Evolutionary conservation across 805 yeast genomes (phyloP).

Genomic region (Maudiozyma pseudohumilis): DNA sequence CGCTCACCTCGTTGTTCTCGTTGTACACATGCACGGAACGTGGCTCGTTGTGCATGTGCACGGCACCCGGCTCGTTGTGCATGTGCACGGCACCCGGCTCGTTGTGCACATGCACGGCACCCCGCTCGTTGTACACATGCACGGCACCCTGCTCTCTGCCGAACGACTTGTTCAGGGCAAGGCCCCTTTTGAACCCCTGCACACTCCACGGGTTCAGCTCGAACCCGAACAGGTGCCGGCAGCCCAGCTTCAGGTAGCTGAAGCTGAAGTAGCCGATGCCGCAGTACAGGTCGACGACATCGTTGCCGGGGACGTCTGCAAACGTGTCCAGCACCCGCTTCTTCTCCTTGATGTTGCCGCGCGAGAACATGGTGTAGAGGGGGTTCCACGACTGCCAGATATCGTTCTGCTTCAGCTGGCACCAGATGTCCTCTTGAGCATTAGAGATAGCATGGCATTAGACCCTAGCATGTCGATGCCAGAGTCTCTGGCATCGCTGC

Average conservation of each 20-base stretch:
- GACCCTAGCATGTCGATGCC: no score
- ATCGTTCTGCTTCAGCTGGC: conserved; percentile 59
- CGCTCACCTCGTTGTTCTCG: conserved; percentile 52
- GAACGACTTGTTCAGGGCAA: conserved; percentile 33
- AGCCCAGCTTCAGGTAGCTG: conserved; percentile 48
- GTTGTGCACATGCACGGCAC: neutral
- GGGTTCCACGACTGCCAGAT: conserved; percentile 81
- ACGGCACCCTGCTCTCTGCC: conserved; percentile 7
- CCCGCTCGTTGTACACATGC: no score
- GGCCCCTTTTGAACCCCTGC: conserved; percentile 55
- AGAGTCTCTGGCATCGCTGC: neutral
- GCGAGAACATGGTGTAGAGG: conserved; percentile 70
- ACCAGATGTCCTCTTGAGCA: conserved; percentile 59
- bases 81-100: neutral
- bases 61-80: neutral
- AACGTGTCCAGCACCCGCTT: conserved; percentile 45
- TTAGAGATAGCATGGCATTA: no score
- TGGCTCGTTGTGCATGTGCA: neutral
- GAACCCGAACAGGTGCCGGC: conserved; percentile 57
- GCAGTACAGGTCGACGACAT: conserved; percentile 61
- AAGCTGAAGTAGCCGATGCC: conserved; percentile 83
- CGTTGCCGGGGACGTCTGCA: conserved; percentile 29
- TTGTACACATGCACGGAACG: conserved; percentile 36
- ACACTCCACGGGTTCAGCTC: conserved; percentile 81
- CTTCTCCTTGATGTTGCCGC: conserved; percentile 82